Percentiles rank a stretch among this genome's conserved stretches.
phyloP scores from a whole-genome alignment of 176 grass and related monocot genomes.

The Bonia amplexicaulis region DNA sequence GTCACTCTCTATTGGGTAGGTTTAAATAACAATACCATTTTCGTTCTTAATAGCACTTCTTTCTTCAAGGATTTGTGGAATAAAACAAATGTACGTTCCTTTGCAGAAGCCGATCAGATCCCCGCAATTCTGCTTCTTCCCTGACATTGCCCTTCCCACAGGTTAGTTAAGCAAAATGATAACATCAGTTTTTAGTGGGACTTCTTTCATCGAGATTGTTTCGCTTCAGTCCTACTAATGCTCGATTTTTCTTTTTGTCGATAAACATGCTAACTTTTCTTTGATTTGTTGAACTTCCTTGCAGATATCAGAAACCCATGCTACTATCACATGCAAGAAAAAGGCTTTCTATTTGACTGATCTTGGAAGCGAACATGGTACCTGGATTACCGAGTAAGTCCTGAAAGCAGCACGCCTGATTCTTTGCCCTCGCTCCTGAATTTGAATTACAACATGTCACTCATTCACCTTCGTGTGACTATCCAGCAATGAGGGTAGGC shows the following conservation, averaged over 20 bases:
- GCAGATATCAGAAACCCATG: constrained; percentile 79
- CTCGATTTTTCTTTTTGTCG: background rate
- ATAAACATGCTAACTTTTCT: background rate
- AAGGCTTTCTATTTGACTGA: constrained; percentile 85
- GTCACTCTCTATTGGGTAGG: constrained; percentile 67
- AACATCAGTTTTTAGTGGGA: background rate
- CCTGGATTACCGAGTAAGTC: constrained; percentile 85
- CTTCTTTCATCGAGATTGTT: background rate
- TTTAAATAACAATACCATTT: constrained; percentile 20
- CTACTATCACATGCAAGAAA: constrained; percentile 76
- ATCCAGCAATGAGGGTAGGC: constrained; percentile 77
- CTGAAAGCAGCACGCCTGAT: background rate
- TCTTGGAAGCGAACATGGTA: constrained; percentile 72
- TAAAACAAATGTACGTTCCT: constrained; percentile 16
- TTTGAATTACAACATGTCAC: background rate
- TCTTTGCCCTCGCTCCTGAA: background rate
- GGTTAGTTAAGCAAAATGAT: constrained; percentile 36
- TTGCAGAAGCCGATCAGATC: constrained; percentile 50
- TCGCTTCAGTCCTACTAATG: background rate
- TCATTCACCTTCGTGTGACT: constrained; percentile 12
- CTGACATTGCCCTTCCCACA: constrained; percentile 56
- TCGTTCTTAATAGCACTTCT: background rate
- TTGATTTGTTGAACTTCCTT: constrained; percentile 20
- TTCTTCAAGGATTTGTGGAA: background rate
- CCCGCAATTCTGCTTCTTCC: constrained; percentile 33